phyloP scores from a whole-genome alignment of 257 asterid genomes.

The Oldenlandia corymbosa region DNA sequence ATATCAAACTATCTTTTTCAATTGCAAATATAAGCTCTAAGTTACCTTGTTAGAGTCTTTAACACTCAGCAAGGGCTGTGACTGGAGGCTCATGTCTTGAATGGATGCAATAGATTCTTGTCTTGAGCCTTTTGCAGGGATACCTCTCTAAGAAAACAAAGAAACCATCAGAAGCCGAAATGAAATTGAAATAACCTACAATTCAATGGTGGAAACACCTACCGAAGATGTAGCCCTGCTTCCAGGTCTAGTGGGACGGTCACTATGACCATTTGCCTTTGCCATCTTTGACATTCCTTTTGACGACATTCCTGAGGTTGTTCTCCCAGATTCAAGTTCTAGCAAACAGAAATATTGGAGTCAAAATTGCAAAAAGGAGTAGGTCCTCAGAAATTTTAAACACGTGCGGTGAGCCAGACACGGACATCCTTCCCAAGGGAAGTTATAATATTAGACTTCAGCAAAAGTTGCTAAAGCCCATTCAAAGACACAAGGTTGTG shows the following conservation, averaged over 20 bases:
- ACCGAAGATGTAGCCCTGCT: slow-evolving; percentile 72
- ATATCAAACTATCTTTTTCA: background rate
- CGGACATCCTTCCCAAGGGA: no score
- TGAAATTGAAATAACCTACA: slow-evolving; percentile 1
- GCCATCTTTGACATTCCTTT: slow-evolving; percentile 61
- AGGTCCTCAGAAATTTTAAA: no score
- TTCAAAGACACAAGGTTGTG: no score
- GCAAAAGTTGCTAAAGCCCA: no score
- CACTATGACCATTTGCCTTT: slow-evolving; percentile 61
- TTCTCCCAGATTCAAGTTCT: slow-evolving; percentile 65
- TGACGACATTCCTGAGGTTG: slow-evolving; percentile 47
- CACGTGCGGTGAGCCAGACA: background rate
- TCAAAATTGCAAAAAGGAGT: slow-evolving; percentile 5
- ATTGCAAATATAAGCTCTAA: background rate
- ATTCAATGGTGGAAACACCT: slow-evolving; percentile 30
- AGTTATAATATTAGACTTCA: no score
- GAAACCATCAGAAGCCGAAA: slow-evolving; percentile 8
- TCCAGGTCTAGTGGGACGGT: slow-evolving; percentile 67
- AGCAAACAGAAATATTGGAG: slow-evolving; percentile 23
- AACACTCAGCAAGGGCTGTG: slow-evolving; percentile 71
- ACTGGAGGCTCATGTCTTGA: slow-evolving; percentile 76
- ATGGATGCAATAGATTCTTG: slow-evolving; percentile 70
- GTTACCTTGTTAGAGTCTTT: slow-evolving; percentile 90
- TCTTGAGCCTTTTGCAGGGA: slow-evolving; percentile 65
- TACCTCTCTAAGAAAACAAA: slow-evolving; percentile 48